These are phyloP conservation scores for Strobilomyces confusus DNA, from an alignment of 768 basidiomycete genomes.

Conservation along the genomic window DNA sequence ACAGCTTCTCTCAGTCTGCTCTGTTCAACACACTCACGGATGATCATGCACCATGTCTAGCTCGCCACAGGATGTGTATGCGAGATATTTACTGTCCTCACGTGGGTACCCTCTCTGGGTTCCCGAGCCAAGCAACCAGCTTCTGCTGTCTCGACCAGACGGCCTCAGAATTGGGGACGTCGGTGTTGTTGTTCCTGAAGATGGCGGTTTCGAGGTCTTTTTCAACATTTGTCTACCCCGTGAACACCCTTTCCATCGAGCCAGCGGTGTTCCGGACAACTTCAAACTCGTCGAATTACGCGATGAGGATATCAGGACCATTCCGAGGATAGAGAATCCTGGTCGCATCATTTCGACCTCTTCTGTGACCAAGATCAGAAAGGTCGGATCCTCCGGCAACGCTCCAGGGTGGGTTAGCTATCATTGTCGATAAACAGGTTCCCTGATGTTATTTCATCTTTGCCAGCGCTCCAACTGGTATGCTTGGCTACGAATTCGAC, in stretches of 20 bases:
- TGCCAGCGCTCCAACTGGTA: background rate
- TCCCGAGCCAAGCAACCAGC: slow-evolving; percentile 24
- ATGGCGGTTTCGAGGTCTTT: no score
- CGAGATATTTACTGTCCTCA: slow-evolving; percentile 7
- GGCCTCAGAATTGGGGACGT: no score
- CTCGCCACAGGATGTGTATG: slow-evolving; percentile 16
- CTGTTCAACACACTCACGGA: background rate
- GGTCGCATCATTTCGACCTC: slow-evolving; percentile 6
- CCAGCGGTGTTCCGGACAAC: slow-evolving; percentile 22
- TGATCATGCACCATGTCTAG: background rate
- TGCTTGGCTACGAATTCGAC: slow-evolving; percentile 3
- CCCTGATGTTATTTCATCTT: background rate
- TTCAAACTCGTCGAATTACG: slow-evolving; percentile 15
- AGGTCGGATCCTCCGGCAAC: background rate
- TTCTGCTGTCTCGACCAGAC: slow-evolving; percentile 20
- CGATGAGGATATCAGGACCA: slow-evolving; percentile 2
- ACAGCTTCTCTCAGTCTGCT: background rate
- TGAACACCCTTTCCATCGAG: slow-evolving; percentile 19
- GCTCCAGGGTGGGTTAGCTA: background rate
- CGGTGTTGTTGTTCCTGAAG: no score
- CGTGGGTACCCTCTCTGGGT: slow-evolving; percentile 32
- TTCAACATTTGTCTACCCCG: no score
- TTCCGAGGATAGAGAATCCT: background rate
- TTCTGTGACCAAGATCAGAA: slow-evolving; percentile 2
- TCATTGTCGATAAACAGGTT: background rate